phyloP scores from a whole-genome alignment of 1,139 yeast species.

The Suhomyces panamericanus region DNA sequence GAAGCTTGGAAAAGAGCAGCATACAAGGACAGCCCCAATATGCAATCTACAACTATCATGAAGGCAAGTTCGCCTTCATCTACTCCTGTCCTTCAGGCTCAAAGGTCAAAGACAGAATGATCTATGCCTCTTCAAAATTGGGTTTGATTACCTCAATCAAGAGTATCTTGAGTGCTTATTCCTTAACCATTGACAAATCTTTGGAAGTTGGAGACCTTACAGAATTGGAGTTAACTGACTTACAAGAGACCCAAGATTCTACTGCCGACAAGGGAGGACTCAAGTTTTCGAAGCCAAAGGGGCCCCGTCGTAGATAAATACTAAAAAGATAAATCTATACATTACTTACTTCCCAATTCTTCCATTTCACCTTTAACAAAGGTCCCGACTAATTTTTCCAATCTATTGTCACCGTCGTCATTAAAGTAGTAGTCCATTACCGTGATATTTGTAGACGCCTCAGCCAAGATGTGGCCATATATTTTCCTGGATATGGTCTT shows the following conservation, averaged over 20 bases:
- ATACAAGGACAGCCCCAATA: slow-evolving; percentile 45
- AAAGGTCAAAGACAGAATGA: slow-evolving; percentile 87
- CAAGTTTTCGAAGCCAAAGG: slow-evolving; percentile 54
- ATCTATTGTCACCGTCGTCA: slow-evolving; percentile 16
- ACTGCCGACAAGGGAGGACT: slow-evolving; percentile 21
- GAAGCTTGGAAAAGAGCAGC: slow-evolving; percentile 18
- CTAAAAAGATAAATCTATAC: background rate
- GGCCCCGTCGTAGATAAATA: slow-evolving; percentile 50
- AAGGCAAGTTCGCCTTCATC: slow-evolving; percentile 52
- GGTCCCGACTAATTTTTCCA: slow-evolving; percentile 26
- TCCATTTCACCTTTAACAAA: slow-evolving; percentile 24
- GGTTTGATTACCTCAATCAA: slow-evolving; percentile 59
- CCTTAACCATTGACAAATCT: slow-evolving; percentile 34
- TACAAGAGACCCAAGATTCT: slow-evolving; percentile 22
- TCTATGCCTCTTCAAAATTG: slow-evolving; percentile 81
- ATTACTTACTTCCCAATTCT: background rate
- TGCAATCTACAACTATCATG: slow-evolving; percentile 50
- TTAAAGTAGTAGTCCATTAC: slow-evolving; percentile 22
- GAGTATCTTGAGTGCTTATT: slow-evolving; percentile 26
- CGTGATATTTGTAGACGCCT: slow-evolving; percentile 8
- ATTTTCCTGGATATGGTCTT: slow-evolving; percentile 45
- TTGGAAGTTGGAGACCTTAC: slow-evolving; percentile 70
- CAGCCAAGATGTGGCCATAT: slow-evolving; percentile 33
- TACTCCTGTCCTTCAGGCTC: slow-evolving; percentile 92
- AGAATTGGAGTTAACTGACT: slow-evolving; percentile 53